phyloP scores from a whole-genome alignment of 75 land plant genomes.

The Pinus taeda region DNA sequence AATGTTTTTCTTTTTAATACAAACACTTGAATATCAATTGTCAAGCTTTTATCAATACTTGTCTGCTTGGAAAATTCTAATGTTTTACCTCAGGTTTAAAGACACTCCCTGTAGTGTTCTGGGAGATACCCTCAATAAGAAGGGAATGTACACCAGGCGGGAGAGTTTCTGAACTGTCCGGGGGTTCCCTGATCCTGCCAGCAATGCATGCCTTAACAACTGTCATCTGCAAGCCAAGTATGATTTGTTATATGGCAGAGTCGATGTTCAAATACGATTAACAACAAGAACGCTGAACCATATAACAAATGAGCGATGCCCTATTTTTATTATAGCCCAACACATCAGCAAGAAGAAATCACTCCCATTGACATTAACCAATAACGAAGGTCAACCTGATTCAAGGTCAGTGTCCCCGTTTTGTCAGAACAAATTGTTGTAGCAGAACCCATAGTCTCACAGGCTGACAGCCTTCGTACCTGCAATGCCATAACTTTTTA shows the following conservation, averaged over 20 bases:
- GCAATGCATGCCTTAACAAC: conserved; percentile 35
- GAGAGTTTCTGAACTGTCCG: background rate
- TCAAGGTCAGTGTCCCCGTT: conserved; percentile 70
- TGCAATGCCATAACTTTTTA: conserved; percentile 4
- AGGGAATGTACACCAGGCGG: conserved; percentile 9
- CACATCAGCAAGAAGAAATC: too few relatives aligned
- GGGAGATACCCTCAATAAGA: conserved; percentile 43
- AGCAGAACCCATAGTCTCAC: conserved; percentile 81
- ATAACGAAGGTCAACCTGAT: conserved; percentile 30
- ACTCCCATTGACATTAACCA: too few relatives aligned
- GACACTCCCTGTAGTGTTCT: conserved; percentile 48
- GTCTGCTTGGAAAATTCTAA: too few relatives aligned
- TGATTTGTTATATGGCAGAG: background rate
- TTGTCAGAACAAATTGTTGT: conserved; percentile 75
- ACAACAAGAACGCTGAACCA: background rate
- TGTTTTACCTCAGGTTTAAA: conserved; percentile 21
- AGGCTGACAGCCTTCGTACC: conserved; percentile 70
- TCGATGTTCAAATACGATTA: too few relatives aligned
- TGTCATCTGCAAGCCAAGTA: background rate
- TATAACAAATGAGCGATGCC: background rate
- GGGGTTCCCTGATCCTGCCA: conserved; percentile 18
- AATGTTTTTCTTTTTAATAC: too few relatives aligned
- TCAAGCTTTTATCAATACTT: too few relatives aligned
- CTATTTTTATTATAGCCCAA: background rate
- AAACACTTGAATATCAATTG: too few relatives aligned